Evolutionary conservation across 768 basidiomycete genomes (phyloP).

Genomic region (Tephrocybe sp.): DNA sequence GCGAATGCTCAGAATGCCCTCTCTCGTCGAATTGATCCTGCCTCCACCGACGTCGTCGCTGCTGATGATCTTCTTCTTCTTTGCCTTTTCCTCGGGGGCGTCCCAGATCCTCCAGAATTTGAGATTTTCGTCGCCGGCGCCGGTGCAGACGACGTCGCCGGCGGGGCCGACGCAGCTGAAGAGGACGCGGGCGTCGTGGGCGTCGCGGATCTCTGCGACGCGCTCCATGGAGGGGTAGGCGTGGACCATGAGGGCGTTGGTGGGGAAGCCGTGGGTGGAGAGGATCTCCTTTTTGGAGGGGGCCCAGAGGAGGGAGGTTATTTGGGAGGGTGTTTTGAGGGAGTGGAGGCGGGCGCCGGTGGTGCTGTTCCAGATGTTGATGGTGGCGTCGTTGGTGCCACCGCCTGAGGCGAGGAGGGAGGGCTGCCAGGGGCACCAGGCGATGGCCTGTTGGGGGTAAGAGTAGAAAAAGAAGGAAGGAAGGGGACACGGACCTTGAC

Average conservation of each 20-base stretch:
- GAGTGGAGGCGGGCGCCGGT: constrained; percentile 92
- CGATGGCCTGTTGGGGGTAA: constrained; percentile 63
- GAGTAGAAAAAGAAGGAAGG: background rate
- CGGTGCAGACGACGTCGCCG: constrained; percentile 90
- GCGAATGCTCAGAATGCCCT: constrained; percentile 49
- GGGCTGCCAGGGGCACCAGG: constrained; percentile 97
- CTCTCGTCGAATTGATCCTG: constrained; percentile 45
- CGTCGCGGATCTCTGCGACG: constrained; percentile 83
- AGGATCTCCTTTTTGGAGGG: constrained; percentile 87
- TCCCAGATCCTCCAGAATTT: constrained; percentile 97
- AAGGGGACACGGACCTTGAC: constrained; percentile 55
- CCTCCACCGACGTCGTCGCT: constrained; percentile 38
- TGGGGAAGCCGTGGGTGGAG: constrained; percentile 94
- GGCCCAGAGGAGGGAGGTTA: constrained; percentile 89
- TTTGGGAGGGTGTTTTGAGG: constrained; percentile 83
- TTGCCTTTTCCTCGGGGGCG: constrained; percentile 40
- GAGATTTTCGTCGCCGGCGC: constrained; percentile 92
- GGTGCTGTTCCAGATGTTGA: constrained; percentile 89
- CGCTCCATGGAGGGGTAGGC: constrained; percentile 84
- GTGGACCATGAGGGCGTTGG: constrained; percentile 79
- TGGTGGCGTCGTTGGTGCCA: constrained; percentile 89
- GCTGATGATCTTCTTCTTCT: constrained; percentile 49
- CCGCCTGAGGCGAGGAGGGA: constrained; percentile 91
- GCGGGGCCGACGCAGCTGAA: constrained; percentile 84
- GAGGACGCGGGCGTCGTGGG: constrained; percentile 89